A percentile compares a stretch with the other conserved stretches of the same genome.
phyloP scores from a whole-genome alignment of 176 grass and related monocot genomes.

The Carex myosuroides region DNA sequence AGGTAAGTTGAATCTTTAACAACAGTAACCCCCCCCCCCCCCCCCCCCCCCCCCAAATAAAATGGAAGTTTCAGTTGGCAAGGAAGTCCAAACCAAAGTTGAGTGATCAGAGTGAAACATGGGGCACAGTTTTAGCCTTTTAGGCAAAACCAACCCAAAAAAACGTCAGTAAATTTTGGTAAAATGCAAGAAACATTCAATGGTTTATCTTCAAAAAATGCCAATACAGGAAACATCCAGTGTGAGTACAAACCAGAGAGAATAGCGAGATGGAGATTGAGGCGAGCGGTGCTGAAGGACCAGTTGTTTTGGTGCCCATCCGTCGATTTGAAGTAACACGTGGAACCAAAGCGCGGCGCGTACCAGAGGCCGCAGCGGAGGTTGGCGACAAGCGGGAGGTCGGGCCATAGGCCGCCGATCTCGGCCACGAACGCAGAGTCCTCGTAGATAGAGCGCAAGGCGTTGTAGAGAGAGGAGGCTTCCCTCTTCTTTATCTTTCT shows the following conservation, averaged over 20 bases:
- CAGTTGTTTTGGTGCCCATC: slow-evolving; percentile 89
- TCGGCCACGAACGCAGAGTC: slow-evolving; percentile 88
- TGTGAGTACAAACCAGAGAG: slow-evolving; percentile 47
- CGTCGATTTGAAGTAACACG: slow-evolving; percentile 94
- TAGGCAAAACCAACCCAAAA: background rate
- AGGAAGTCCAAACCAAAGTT: background rate
- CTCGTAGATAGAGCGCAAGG: slow-evolving; percentile 62
- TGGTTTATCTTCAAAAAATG: background rate
- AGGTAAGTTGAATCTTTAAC: background rate
- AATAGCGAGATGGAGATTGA: slow-evolving; percentile 86
- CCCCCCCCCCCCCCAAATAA: background rate
- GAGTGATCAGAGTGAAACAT: background rate
- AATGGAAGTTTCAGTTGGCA: background rate
- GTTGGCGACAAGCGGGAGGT: slow-evolving; percentile 74
- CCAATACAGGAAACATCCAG: background rate
- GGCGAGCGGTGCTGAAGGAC: slow-evolving; percentile 66
- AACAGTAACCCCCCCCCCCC: background rate
- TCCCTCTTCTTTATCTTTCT: slow-evolving; percentile 66
- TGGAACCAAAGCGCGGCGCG: slow-evolving; percentile 36
- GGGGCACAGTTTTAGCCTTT: background rate
- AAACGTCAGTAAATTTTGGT: background rate
- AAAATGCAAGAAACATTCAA: background rate
- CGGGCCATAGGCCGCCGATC: slow-evolving; percentile 71
- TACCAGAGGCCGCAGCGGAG: slow-evolving; percentile 98
- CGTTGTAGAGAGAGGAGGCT: slow-evolving; percentile 77